Conservation (phyloP, 192 early-diverging fungal genomes). For the Paraglomus occultum region DNA sequence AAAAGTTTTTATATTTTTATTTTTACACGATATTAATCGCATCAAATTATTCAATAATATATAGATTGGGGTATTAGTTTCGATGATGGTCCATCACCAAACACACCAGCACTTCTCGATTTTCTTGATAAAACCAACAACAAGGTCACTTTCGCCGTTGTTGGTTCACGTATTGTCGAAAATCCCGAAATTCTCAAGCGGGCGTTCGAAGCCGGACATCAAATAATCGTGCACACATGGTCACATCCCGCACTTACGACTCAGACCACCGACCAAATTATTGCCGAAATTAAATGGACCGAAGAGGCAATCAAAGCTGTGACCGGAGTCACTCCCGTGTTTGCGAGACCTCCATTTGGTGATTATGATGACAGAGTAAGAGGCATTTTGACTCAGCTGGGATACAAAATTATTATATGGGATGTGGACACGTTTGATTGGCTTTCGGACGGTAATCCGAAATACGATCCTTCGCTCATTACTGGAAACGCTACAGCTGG, state of each 20-base stretch:
- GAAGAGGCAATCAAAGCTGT: slow-evolving; percentile 49
- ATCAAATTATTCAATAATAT: too few relatives aligned
- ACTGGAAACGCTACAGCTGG: not conserved
- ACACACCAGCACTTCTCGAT: slow-evolving; percentile 40
- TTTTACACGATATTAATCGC: too few relatives aligned
- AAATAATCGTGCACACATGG: slow-evolving; percentile 61
- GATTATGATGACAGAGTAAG: slow-evolving; percentile 73
- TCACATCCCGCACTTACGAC: slow-evolving; percentile 53
- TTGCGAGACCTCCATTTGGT: slow-evolving; percentile 55
- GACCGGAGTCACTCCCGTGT: slow-evolving; percentile 46
- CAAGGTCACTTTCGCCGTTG: slow-evolving; percentile 47
- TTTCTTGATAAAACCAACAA: slow-evolving; percentile 35
- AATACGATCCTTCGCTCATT: slow-evolving; percentile 9
- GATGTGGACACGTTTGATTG: slow-evolving; percentile 31
- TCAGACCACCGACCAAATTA: slow-evolving; percentile 58
- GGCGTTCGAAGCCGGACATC: slow-evolving; percentile 30
- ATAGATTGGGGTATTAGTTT: slow-evolving; percentile 51
- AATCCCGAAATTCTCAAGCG: slow-evolving; percentile 41
- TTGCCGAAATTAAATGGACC: slow-evolving; percentile 60
- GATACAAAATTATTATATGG: slow-evolving; percentile 40
- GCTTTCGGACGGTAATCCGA: not conserved
- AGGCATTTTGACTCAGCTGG: slow-evolving; percentile 56
- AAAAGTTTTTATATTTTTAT: slow-evolving; percentile 35
- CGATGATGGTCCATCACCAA: slow-evolving; percentile 49
- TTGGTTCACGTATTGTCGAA: slow-evolving; percentile 42